These are phyloP conservation scores for Calonectria crousiana DNA, from an alignment of 2,329 filamentous ascomycete genomes.

Conservation along the genomic window DNA sequence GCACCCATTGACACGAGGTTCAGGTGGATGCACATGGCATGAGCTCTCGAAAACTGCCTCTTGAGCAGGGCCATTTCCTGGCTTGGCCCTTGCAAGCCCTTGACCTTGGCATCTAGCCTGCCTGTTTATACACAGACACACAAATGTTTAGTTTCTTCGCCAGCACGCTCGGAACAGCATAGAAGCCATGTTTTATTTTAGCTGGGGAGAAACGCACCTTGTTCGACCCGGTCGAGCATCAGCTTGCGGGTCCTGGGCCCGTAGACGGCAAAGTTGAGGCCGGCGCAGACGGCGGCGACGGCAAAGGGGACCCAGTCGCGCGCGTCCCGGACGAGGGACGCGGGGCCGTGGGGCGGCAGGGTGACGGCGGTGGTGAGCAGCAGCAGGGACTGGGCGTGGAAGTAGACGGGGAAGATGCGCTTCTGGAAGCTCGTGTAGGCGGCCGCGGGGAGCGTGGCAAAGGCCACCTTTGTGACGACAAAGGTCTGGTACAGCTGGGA, in stretches of 20 bases:
- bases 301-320: conserved; percentile 51
- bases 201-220: conserved; percentile 24
- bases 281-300: conserved; percentile 46
- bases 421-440: conserved; percentile 56
- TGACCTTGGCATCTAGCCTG: conserved; percentile 19
- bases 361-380: conserved; percentile 50
- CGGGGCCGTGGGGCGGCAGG: conserved; percentile 47
- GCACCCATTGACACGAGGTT: conserved; percentile 52
- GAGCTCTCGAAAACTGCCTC: conserved; percentile 49
- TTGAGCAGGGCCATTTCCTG: conserved; percentile 37
- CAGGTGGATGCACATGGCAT: conserved; percentile 58
- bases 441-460: conserved; percentile 47
- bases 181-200: too few species aligned
- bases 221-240: conserved; percentile 44
- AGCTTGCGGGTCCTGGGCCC: conserved; percentile 50
- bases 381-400: conserved; percentile 50
- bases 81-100: conserved; percentile 26
- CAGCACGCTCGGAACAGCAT: too few species aligned
- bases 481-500: conserved; percentile 56
- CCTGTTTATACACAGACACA: too few species aligned
- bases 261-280: conserved; percentile 51
- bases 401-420: conserved; percentile 56
- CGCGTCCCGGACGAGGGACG: conserved; percentile 45
- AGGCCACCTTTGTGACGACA: conserved; percentile 51
- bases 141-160: too few species aligned